Evolutionary conservation across 305 asterid genomes (phyloP), one percentile per base, ranked within the genome.

Genomic region (Solanum hybrid): DNA sequence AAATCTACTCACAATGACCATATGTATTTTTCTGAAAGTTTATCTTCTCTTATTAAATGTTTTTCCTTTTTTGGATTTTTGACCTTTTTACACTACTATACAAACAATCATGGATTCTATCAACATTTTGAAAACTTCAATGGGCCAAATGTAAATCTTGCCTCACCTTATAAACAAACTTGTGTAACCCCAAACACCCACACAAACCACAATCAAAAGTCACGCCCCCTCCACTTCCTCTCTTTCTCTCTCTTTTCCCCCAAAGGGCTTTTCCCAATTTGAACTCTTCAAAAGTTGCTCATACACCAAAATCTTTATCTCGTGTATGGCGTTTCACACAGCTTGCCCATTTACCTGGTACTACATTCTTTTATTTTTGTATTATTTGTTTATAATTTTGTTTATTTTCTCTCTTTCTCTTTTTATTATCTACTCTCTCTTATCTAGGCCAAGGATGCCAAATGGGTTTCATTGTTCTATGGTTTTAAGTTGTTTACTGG

Each of bases 291-390:
- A 80, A 87, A 87, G 51, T 80, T 79, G 26, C 73, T 72, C 85
- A 71, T 88, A 20, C 51, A 66, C 82, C 86, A 81, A 91, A 88
- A 66, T 88, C 64, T 82, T 82, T 31, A 46, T 38, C 85, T 66
- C 79, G 34, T 60, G 29, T 78, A 88, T 88, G 89, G 87, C 79
- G 66, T 78, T 78, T 78, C 89, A 56, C 86, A 86, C 80, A 78
- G 86, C 86, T 78, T 88, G 89, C 22, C 89, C 89, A 1, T 32
- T 88, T 88, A 88, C 89, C 89, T 88, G 89, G 89, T 88, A 88
- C 78, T 32, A 78, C 78, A 71, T 46, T 82, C 24, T 88, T 56
- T 78, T 81, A 32, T 78, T 76, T 40, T 12, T 56, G 31, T 31
- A 51, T 85, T 20, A 51, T 56, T 56, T 56, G 37, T 64, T 60